Base-by-base conservation (phyloP, 2,329 filamentous ascomycete species). In the Colletotrichum destructivum region DNA sequence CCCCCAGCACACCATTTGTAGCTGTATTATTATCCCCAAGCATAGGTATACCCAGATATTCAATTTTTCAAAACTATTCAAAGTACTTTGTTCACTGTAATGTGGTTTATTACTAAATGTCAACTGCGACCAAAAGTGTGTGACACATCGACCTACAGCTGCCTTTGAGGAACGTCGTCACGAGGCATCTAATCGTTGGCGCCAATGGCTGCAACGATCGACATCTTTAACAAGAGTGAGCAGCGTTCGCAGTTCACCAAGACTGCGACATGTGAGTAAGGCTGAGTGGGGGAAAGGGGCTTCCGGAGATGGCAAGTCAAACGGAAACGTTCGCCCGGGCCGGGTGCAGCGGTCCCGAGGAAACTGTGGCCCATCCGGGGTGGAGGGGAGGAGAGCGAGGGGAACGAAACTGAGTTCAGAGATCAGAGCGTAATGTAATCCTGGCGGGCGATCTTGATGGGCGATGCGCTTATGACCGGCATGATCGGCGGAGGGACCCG, bases 41-140 rank as follows among this genome's bases (percentile, higher is more conserved):
- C 49, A 70, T 54, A 69, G 54, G 69, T 49, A 69, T 72, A 72
- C 69, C 69, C 69, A 38, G 42, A 56, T 7, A 55, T 31, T 54
- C 18, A 47, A 18, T n/a, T 60, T 60, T 69, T 69, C 51, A 60
- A 72, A 49, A 64, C 23, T 60, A 64, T n/a, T 38, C 38, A n/a
- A 54, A 26, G 12, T 31, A 11, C 47, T 13, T 6, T 2, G 4
- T 13, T 2, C 4, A 42, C 21, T n/a, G 4, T 11, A 2, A 44
- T 16, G 8, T 6, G 7, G 0, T 38, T 11, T 38, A 38, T 38
- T 3, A 8, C 35, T 38, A 9, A 38, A 38, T 38, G 35, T 11
- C 8, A 11, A 11, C 35, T 8, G 8, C 35, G 35, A 38, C 35
- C 35, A 8, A 11, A 38, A 11, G 35, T 11, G 9, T 11, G 2